Base-by-base conservation (phyloP, 441 rosid genomes). In the Capsella rubella region DNA sequence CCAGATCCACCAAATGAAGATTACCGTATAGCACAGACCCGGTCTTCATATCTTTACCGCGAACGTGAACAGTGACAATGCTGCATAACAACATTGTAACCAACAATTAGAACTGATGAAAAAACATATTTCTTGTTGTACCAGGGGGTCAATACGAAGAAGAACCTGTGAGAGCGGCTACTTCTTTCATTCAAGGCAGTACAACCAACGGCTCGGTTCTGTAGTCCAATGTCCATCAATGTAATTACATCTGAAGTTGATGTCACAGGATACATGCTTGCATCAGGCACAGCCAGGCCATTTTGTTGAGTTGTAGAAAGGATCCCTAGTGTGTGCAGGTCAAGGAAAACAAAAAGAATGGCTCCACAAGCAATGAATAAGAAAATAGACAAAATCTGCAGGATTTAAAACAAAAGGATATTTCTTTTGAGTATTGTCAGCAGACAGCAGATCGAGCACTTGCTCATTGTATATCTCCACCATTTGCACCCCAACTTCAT, bases 381-480 rank as follows among this genome's bases (percentile, higher is more conserved):
- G 4, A 16, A 42, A n/a, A 6, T 1, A 46, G 37, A 40, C 21
- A 31, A 11, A 47, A 50, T 29, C 25, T 21, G 25, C 51, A 50
- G 42, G 42, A 61, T 32, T 37, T 46, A 0, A 34, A 60, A 27
- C 25, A 57, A 69, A 86, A 85, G 90, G 95, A 89, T 89, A 89
- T 89, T 76, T 87, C 79, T 83, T 89, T 64, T 81, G 86, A 70
- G 88, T 60, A 45, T 63, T 77, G 18, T 80, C 86, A 47, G 47
- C 60, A 57, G 89, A 67, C n/a, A 89, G 72, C 56, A 89, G 72
- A 76, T 89, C 92, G 0, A 86, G 89, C 46, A 89, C 89, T 86
- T 89, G 92, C 32, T 89, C 91, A 53, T 89, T 89, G 67, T 89
- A 89, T 79, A 87, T 87, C 82, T 89, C 93, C 40, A 89, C 79